Conservation (phyloP, 1,284 basidiomycete genomes). For the Trichosporon faecale region DNA sequence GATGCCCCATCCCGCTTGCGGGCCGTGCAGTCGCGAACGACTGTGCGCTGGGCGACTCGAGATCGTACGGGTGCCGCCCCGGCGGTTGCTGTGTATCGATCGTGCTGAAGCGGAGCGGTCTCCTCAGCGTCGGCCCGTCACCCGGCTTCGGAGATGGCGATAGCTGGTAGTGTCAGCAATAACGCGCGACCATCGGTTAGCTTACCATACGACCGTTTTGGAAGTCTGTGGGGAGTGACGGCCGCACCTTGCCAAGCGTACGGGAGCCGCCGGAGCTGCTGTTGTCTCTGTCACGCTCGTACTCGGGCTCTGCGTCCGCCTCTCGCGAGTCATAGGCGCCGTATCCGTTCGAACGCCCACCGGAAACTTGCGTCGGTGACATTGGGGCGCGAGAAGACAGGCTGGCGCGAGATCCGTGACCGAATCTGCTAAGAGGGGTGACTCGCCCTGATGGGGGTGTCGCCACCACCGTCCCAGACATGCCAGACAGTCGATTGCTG, state of each 20-base stretch:
- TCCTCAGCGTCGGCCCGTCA: background rate
- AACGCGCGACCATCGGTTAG: background rate
- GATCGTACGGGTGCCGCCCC: background rate
- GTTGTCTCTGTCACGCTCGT: background rate
- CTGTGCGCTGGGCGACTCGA: slow-evolving; percentile 9
- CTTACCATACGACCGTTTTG: slow-evolving; percentile 36
- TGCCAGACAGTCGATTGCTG: background rate
- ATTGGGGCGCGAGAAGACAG: background rate
- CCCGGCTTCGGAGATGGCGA: slow-evolving; percentile 36
- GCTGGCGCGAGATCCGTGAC: slow-evolving; percentile 1
- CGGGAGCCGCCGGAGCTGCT: background rate
- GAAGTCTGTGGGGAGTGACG: slow-evolving; percentile 40
- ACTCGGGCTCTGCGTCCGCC: background rate
- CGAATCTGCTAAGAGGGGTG: slow-evolving; percentile 1
- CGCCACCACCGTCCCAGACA: background rate
- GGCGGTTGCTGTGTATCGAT: slow-evolving; percentile 1
- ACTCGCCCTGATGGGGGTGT: slow-evolving; percentile 8
- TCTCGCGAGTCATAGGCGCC: background rate
- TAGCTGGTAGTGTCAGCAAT: slow-evolving; percentile 27
- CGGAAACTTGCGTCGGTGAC: background rate
- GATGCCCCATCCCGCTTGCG: slow-evolving; percentile 5
- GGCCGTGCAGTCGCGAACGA: slow-evolving; percentile 16
- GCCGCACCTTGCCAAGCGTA: slow-evolving; percentile 20
- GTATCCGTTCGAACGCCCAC: background rate
- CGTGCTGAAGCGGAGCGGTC: slow-evolving; percentile 2